Conservation (phyloP, 2,329 filamentous ascomycete genomes). For the Colletotrichum karsti region DNA sequence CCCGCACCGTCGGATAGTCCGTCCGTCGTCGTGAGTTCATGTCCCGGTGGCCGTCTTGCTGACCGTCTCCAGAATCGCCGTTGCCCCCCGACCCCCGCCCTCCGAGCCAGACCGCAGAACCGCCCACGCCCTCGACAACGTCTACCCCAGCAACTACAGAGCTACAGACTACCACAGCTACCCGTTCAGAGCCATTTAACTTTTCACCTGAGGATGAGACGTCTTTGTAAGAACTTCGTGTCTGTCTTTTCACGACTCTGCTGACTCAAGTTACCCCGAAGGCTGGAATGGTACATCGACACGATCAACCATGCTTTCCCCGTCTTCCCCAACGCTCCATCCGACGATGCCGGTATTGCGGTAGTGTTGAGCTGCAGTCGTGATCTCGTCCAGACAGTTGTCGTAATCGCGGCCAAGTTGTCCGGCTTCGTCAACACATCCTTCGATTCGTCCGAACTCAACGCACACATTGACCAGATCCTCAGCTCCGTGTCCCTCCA, state of each 20-base stretch:
- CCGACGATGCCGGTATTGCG: not conserved
- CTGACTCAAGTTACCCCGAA: not conserved
- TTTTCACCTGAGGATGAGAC: not conserved
- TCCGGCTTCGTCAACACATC: constrained; percentile 1
- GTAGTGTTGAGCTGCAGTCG: not conserved
- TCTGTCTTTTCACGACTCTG: not conserved
- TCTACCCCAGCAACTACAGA: not conserved
- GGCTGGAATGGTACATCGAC: not conserved
- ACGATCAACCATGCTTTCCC: not conserved
- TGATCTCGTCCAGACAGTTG: not conserved
- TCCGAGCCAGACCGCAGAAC: not conserved
- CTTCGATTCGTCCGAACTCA: not conserved
- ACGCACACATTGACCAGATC: not conserved
- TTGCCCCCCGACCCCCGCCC: not conserved
- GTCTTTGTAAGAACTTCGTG: not conserved
- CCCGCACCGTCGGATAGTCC: not conserved
- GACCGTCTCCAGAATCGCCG: not conserved
- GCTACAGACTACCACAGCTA: not conserved
- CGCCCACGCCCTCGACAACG: not conserved
- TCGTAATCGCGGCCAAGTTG: constrained; percentile 24
- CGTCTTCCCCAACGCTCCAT: not conserved
- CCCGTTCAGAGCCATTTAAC: not conserved
- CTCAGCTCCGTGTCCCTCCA: not conserved
- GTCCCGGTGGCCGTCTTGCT: not conserved
- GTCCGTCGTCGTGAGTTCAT: not conserved